phyloP scores from a whole-genome alignment of 768 basidiomycete genomes.

The Tylopilus vinaceipallidus region DNA sequence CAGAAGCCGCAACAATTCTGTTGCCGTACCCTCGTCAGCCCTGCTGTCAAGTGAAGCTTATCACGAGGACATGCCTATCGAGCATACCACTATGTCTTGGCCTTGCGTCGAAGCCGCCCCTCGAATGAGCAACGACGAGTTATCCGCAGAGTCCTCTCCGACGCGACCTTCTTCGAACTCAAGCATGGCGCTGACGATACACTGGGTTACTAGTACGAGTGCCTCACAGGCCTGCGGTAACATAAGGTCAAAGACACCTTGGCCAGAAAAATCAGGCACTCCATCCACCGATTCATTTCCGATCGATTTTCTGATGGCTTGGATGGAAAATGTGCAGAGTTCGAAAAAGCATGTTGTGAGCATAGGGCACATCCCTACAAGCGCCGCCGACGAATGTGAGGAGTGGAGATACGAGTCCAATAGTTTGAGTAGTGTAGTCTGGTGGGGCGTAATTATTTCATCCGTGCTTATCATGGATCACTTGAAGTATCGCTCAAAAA shows the following conservation, averaged over 20 bases:
- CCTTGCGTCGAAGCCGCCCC: constrained; percentile 39
- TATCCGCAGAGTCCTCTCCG: constrained; percentile 3
- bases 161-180: constrained; percentile 35
- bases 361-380: constrained; percentile 52
- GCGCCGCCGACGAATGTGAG: constrained; percentile 35
- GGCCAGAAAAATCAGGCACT: constrained; percentile 17
- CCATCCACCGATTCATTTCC: constrained; percentile 23
- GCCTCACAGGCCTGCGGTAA: constrained; percentile 81
- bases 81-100: constrained; percentile 49
- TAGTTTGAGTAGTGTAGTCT: constrained; percentile 84
- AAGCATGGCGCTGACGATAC: constrained; percentile 63
- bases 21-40: constrained; percentile 35
- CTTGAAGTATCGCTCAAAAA: constrained; percentile 2
- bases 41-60: not conserved
- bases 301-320: constrained; percentile 49
- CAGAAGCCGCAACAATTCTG: constrained; percentile 73
- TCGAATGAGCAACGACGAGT: constrained; percentile 42
- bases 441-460: constrained; percentile 79
- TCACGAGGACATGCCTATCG: constrained; percentile 50
- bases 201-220: constrained; percentile 74
- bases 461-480: constrained; percentile 43
- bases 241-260: constrained; percentile 57
- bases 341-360: constrained; percentile 59
- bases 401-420: constrained; percentile 81
- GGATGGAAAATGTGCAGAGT: constrained; percentile 57